These are phyloP conservation scores for Rhytidhysteron rufulum DNA, from an alignment of 2,329 filamentous ascomycete species.

Conservation along the genomic window DNA sequence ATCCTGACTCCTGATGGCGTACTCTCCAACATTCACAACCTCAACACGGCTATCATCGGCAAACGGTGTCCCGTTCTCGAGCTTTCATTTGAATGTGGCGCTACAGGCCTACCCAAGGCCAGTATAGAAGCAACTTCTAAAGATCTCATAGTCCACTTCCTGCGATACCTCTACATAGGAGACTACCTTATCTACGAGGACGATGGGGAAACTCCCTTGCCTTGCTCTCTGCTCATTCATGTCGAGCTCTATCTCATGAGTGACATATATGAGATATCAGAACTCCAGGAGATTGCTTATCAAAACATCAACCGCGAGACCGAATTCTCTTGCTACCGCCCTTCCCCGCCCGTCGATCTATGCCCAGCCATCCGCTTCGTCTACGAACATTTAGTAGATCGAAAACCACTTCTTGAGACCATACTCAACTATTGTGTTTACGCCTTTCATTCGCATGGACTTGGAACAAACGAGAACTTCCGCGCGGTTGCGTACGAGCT, in stretches of 20 bases:
- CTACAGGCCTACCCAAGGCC: conserved; percentile 24
- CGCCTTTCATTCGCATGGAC: conserved; percentile 33
- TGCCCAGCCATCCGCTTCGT: conserved; percentile 37
- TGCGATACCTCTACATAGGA: conserved; percentile 41
- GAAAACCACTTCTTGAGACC: conserved; percentile 31
- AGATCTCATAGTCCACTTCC: conserved; percentile 31
- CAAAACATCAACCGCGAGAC: conserved; percentile 37
- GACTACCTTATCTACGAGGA: conserved; percentile 27
- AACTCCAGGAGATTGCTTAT: conserved; percentile 37
- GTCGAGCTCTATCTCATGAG: conserved; percentile 40
- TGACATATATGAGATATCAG: conserved; percentile 36
- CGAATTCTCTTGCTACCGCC: conserved; percentile 36
- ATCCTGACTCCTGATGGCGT: conserved; percentile 28
- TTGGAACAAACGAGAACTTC: conserved; percentile 35
- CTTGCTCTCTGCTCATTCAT: conserved; percentile 36
- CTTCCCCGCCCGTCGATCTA: conserved; percentile 36
- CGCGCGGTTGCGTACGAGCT: conserved; percentile 32
- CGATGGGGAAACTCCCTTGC: conserved; percentile 14
- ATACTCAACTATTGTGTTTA: conserved; percentile 43
- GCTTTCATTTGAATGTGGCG: conserved; percentile 36
- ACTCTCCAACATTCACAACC: conserved; percentile 29
- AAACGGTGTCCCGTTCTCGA: conserved; percentile 37
- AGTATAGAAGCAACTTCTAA: conserved; percentile 36
- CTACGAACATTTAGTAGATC: conserved; percentile 22
- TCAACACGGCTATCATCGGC: conserved; percentile 29